Base-by-base conservation (phyloP, 345 rosid species). In the Limnanthes douglasii region DNA sequence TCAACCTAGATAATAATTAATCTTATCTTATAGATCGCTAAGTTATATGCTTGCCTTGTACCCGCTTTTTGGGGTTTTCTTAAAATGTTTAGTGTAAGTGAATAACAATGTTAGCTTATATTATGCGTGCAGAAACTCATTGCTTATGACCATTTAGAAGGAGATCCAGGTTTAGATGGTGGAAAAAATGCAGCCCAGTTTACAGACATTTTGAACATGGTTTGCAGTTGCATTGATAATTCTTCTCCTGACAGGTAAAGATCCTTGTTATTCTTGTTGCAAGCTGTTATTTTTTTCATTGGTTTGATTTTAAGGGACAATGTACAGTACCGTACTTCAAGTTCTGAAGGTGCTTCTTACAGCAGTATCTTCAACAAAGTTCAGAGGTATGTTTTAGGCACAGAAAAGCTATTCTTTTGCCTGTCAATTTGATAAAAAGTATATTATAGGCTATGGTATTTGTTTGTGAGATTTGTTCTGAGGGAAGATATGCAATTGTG, bases 301-400 rank as follows among this genome's bases (percentile, higher is more conserved):
- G 54, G 30, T 42, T 66, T 43, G 46, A 56, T 28, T 41, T 39
- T 43, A 37, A 43, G 37, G 51, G 29, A 24, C 15, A 18, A 61
- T 51, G 6, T 72, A 68, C 94, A 90, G 98, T 63, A 90, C 98
- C 44, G 66, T 72, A 46, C 68, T 90, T 34, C 93, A 76, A 65
- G 96, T 90, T 59, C 50, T 90, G 56, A 90, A 90, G 77, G 88
- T 90, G 31, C 98, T 84, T 47, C 86, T 90, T 36, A 90, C 94
- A 33, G 96, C 96, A 34, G 96, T 77, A 31, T 85, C 96, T 54
- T 90, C 98, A 10, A 19, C 86, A 45, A 90, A 90, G 64, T 84
- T 84, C 54, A 65, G 79, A 84, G 98, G 98, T 80, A 67, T 23
- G 50, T 50, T 50, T 37, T 37, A 41, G 28, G 53, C 37, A 20